A percentile compares a stretch with the other conserved stretches of the same genome.
phyloP scores from a whole-genome alignment of 1,139 yeast genomes.

The Debaryomyces fabryi region DNA sequence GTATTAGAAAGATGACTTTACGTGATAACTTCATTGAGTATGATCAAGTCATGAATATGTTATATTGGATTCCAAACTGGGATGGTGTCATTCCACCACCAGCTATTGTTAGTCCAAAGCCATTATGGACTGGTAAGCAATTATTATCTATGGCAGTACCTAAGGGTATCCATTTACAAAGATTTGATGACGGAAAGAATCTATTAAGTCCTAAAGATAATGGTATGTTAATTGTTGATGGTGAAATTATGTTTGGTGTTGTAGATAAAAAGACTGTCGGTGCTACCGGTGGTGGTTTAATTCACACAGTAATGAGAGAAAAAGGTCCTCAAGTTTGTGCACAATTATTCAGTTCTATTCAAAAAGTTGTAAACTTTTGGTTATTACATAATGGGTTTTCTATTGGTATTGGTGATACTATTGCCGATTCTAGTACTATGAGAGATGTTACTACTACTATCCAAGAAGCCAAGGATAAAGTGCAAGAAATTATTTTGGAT shows the following conservation, averaged over 20 bases:
- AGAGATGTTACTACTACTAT: conserved; percentile 89
- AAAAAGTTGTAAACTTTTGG: conserved; percentile 96
- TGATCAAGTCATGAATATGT: conserved; percentile 94
- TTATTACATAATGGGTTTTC: conserved; percentile 95
- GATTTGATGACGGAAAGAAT: conserved; percentile 91
- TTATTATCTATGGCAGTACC: conserved; percentile 92
- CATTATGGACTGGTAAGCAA: conserved; percentile 98
- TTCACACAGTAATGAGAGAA: conserved; percentile 96
- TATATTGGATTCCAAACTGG: conserved; percentile 99
- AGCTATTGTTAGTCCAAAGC: conserved; percentile 90
- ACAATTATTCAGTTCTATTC: conserved; percentile 86
- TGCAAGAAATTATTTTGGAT: conserved; percentile 86
- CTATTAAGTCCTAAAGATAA: conserved; percentile 81
- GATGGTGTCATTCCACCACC: conserved; percentile 99
- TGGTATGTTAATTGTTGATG: conserved; percentile 91
- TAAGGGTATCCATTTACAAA: conserved; percentile 89
- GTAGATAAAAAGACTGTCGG: conserved; percentile 98
- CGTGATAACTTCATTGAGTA: conserved; percentile 87
- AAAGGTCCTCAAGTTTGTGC: conserved; percentile 94
- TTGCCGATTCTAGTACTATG: conserved; percentile 98
- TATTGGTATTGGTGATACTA: conserved; percentile 99
- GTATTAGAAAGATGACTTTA: conserved; percentile 91
- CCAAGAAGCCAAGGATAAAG: conserved; percentile 88
- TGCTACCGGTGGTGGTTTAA: conserved; percentile 96
- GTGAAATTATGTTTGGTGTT: conserved; percentile 94